phyloP scores from a whole-genome alignment of 2,329 filamentous ascomycete species.

The Cladosporium phlei region DNA sequence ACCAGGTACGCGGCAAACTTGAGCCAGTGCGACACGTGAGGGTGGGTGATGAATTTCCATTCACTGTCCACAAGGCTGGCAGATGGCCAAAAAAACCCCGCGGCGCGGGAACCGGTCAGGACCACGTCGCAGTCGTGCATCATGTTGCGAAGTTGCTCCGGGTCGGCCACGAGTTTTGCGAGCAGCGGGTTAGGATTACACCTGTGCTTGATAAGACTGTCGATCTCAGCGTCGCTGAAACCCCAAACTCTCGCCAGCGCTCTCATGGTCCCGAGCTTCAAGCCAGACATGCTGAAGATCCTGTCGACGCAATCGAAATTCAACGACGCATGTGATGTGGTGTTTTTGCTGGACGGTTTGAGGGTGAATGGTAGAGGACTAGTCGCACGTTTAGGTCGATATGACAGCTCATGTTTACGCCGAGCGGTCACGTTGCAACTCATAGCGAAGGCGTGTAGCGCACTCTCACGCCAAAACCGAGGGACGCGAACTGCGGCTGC shows the following conservation, averaged over 20 bases:
- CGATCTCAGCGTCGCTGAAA: neutral
- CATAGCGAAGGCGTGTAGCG: neutral
- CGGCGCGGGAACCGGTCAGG: neutral
- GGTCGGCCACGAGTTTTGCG: neutral
- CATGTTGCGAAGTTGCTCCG: neutral
- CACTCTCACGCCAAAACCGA: neutral
- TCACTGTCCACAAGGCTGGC: neutral
- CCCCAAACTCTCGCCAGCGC: neutral
- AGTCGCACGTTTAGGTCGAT: neutral
- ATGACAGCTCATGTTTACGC: neutral
- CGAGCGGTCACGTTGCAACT: neutral
- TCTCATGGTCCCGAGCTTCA: neutral
- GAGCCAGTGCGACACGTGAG: neutral
- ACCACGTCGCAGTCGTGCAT: conserved; percentile 1
- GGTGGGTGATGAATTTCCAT: neutral
- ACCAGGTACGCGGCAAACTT: neutral
- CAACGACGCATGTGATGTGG: neutral
- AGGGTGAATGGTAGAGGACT: neutral
- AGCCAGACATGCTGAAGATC: neutral
- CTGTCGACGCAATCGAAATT: neutral
- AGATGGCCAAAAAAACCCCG: neutral
- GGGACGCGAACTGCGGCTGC: neutral
- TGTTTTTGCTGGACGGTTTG: neutral
- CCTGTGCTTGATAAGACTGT: neutral
- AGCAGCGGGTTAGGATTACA: neutral